These are phyloP conservation scores for Globisporangium okanoganense DNA, from an alignment of 352 stramenopile species.

Conservation along the genomic window DNA sequence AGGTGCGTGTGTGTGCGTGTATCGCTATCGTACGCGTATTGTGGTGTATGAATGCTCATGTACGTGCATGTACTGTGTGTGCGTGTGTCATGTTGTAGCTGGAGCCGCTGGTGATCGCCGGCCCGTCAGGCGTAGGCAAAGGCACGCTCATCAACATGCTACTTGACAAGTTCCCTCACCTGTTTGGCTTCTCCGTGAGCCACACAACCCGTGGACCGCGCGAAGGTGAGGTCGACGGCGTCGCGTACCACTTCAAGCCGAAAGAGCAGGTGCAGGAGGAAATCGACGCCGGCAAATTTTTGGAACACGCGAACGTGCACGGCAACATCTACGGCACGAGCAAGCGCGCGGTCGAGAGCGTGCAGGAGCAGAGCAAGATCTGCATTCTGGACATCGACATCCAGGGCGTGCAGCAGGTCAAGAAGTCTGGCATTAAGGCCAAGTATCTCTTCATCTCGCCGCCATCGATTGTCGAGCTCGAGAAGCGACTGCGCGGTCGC, in stretches of 20 bases:
- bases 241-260: slow-evolving; percentile 96
- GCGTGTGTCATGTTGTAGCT: slow-evolving; percentile 26
- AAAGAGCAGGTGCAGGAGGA: slow-evolving; percentile 92
- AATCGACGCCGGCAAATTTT: slow-evolving; percentile 94
- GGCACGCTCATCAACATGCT: slow-evolving; percentile 95
- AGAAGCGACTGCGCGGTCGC: slow-evolving; percentile 92
- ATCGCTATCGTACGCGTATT: not conserved
- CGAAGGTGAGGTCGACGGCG: slow-evolving; percentile 92
- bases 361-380: slow-evolving; percentile 93
- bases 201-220: slow-evolving; percentile 96
- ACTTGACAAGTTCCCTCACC: slow-evolving; percentile 72
- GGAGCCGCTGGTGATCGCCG: slow-evolving; percentile 88
- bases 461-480: slow-evolving; percentile 93
- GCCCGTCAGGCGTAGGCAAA: slow-evolving; percentile 92
- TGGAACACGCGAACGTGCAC: slow-evolving; percentile 97
- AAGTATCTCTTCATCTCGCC: slow-evolving; percentile 97
- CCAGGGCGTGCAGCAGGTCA: slow-evolving; percentile 95
- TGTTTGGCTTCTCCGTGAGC: slow-evolving; percentile 96
- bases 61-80: not conserved
- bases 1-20: slow-evolving; percentile 22
- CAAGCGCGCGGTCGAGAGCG: slow-evolving; percentile 88
- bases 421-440: slow-evolving; percentile 75
- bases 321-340: slow-evolving; percentile 98
- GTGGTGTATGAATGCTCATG: slow-evolving; percentile 2
- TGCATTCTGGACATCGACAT: slow-evolving; percentile 99